These are phyloP conservation scores for Paraphaeosphaeria minitans DNA, from an alignment of 2,329 filamentous ascomycete species.

Conservation along the genomic window DNA sequence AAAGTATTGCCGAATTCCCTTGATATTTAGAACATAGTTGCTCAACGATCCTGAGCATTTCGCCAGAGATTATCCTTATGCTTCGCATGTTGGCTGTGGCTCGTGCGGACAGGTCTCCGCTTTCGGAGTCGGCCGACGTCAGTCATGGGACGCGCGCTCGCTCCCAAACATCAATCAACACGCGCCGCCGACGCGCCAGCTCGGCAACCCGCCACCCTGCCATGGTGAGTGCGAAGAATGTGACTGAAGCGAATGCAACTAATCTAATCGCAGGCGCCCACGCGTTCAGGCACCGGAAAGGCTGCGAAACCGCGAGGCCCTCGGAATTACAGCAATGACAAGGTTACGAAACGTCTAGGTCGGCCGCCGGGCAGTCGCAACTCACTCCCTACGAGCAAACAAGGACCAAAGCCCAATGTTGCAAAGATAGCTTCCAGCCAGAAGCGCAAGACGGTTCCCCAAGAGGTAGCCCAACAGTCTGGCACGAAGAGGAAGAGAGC, in stretches of 20 bases:
- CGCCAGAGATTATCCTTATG: too few relatives aligned
- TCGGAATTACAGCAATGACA: slow-evolving; percentile 5
- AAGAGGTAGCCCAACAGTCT: slow-evolving; percentile 5
- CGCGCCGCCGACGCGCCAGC: slow-evolving; percentile 20
- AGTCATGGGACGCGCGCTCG: neutral
- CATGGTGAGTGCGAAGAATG: slow-evolving; percentile 31
- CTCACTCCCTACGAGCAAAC: slow-evolving; percentile 20
- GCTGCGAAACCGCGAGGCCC: slow-evolving; percentile 29
- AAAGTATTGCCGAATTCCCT: too few relatives aligned
- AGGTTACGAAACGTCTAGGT: slow-evolving; percentile 27
- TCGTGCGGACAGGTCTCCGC: neutral
- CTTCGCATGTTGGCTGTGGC: neutral
- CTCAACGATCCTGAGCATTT: too few relatives aligned
- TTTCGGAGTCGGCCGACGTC: slow-evolving; percentile 2
- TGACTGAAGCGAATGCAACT: slow-evolving; percentile 13
- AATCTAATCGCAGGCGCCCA: slow-evolving; percentile 29
- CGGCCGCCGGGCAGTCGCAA: slow-evolving; percentile 32
- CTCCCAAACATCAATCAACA: slow-evolving; percentile 15
- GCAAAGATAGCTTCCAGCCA: slow-evolving; percentile 19
- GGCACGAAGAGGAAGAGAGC: neutral
- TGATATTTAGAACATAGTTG: neutral
- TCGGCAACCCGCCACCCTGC: slow-evolving; percentile 24
- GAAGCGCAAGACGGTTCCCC: slow-evolving; percentile 24
- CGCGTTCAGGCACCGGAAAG: slow-evolving; percentile 20
- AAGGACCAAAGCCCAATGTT: slow-evolving; percentile 17